A percentile compares a stretch with the other conserved stretches of the same genome.
These are phyloP conservation scores for Zarea fungicola DNA, from an alignment of 2,329 filamentous ascomycete species.

Conservation along the genomic window DNA sequence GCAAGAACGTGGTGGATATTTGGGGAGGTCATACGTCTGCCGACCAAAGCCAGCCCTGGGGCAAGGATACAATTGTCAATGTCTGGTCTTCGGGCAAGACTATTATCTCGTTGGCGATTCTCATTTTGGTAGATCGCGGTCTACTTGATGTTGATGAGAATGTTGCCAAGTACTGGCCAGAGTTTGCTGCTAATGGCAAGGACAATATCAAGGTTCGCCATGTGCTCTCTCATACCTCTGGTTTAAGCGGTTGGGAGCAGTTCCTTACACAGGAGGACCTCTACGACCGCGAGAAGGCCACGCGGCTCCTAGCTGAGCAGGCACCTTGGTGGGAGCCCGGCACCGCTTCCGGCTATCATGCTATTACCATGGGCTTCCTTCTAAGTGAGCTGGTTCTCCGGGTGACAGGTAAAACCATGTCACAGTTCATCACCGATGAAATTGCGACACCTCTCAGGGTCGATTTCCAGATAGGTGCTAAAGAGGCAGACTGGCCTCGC, in stretches of 20 bases:
- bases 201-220: conserved; percentile 34
- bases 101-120: conserved; percentile 13
- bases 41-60: conserved; percentile 29
- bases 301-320: conserved; percentile 32
- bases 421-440: conserved; percentile 32
- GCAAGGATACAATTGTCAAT: conserved; percentile 32
- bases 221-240: conserved; percentile 35
- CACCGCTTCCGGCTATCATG: conserved; percentile 37
- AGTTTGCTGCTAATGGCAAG: conserved; percentile 38
- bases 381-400: conserved; percentile 39
- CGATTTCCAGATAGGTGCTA: conserved; percentile 41
- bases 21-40: conserved; percentile 37
- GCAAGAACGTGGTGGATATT: conserved; percentile 38
- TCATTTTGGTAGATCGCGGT: conserved; percentile 35
- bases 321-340: conserved; percentile 41
- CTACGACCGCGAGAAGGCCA: conserved; percentile 25
- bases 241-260: conserved; percentile 29
- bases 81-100: conserved; percentile 38
- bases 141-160: conserved; percentile 30
- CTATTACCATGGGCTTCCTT: conserved; percentile 34
- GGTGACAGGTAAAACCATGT: conserved; percentile 33
- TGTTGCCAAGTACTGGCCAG: conserved; percentile 41
- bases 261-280: conserved; percentile 28
- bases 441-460: conserved; percentile 37
- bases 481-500: conserved; percentile 36